Percentiles rank a stretch among this genome's conserved stretches.
phyloP scores from a whole-genome alignment of 768 basidiomycete genomes.

The Gymnopilus dilepis region DNA sequence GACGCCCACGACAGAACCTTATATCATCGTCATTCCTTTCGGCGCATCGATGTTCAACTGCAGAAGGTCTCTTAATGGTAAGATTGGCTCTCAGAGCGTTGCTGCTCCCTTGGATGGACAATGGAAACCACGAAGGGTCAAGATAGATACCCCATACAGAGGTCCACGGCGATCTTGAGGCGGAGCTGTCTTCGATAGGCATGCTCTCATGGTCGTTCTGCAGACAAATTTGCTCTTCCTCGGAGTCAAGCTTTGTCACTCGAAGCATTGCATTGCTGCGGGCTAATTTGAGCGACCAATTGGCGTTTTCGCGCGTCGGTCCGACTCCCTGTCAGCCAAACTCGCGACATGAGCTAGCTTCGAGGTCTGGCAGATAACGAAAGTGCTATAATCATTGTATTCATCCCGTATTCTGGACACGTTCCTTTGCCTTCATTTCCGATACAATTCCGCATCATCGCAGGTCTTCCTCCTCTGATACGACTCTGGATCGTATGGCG shows the following conservation, averaged over 20 bases:
- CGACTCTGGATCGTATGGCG: constrained; percentile 26
- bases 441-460: constrained; percentile 20
- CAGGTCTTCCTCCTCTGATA: constrained; percentile 18
- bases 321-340: constrained; percentile 10
- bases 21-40: not conserved
- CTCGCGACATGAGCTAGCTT: not conserved
- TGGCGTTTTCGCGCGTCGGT: constrained; percentile 7
- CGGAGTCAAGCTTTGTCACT: constrained; percentile 12
- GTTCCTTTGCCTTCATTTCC: constrained; percentile 27
- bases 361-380: constrained; percentile 9
- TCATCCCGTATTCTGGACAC: constrained; percentile 16
- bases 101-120: not conserved
- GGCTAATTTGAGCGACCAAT: constrained; percentile 9
- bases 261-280: not conserved
- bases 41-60: not conserved
- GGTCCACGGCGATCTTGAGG: constrained; percentile 19
- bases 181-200: constrained; percentile 12
- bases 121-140: constrained; percentile 11
- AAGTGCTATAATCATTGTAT: constrained; percentile 17
- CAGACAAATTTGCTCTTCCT: constrained; percentile 5
- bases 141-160: no score
- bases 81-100: not conserved
- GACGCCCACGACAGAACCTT: no score
- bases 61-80: not conserved
- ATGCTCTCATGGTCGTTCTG: not conserved